Evolutionary conservation across 768 basidiomycete genomes (phyloP).

Genomic region (Lactifluus volemus): DNA sequence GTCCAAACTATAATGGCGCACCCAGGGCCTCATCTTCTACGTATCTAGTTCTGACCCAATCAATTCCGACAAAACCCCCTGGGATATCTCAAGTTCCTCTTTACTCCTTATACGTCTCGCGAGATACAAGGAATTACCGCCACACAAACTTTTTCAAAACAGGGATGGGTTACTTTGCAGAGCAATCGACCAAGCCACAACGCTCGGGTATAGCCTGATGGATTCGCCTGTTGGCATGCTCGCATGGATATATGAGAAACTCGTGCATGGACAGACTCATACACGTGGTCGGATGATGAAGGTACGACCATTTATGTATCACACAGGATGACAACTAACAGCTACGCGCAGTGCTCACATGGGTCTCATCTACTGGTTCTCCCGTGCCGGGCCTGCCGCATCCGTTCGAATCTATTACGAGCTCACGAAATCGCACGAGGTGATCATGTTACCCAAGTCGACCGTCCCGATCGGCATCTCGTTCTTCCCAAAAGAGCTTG

Average conservation of each 20-base stretch:
- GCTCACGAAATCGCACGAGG: not conserved
- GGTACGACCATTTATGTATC: slow-evolving; percentile 26
- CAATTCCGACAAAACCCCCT: slow-evolving; percentile 22
- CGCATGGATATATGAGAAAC: slow-evolving; percentile 33
- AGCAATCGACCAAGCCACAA: slow-evolving; percentile 30
- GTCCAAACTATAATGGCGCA: not conserved
- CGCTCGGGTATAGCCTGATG: slow-evolving; percentile 40
- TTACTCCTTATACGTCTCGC: slow-evolving; percentile 24
- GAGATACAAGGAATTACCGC: slow-evolving; percentile 24
- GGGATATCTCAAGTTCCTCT: slow-evolving; percentile 23
- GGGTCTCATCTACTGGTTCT: slow-evolving; percentile 55
- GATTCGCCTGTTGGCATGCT: slow-evolving; percentile 48
- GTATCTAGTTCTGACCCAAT: not conserved
- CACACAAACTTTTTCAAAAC: slow-evolving; percentile 16
- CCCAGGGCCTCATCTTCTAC: not conserved
- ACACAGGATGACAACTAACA: not conserved
- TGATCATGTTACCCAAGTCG: not conserved
- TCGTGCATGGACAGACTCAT: slow-evolving; percentile 33
- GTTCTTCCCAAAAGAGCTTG: slow-evolving; percentile 41
- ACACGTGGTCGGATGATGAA: slow-evolving; percentile 52
- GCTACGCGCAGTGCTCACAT: slow-evolving; percentile 40
- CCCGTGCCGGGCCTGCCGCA: slow-evolving; percentile 48
- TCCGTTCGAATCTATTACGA: slow-evolving; percentile 55
- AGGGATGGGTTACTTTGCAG: slow-evolving; percentile 27
- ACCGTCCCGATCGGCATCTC: slow-evolving; percentile 41